Evolutionary conservation across 1,284 basidiomycete species (phyloP).

Genomic region (Apiotrichum mycotoxinovorans): DNA sequence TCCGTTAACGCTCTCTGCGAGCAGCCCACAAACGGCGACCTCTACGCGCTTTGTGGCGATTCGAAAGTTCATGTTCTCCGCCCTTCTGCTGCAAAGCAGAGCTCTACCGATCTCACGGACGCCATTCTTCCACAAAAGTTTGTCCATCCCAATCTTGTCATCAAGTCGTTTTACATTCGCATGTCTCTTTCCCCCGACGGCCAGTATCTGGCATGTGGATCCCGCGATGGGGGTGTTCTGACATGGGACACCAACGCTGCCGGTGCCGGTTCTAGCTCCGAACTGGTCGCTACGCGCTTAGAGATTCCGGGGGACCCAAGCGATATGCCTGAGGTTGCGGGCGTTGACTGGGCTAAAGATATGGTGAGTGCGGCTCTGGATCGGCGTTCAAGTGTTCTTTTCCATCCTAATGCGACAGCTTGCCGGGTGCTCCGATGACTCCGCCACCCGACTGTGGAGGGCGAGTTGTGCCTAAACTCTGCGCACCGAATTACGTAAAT

Average conservation of each 20-base stretch:
- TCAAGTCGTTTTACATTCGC: conserved; percentile 43
- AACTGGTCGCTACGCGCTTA: background rate
- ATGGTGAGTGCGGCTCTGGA: conserved; percentile 31
- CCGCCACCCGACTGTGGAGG: conserved; percentile 43
- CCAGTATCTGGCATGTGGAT: conserved; percentile 40
- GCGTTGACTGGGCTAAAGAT: conserved; percentile 48
- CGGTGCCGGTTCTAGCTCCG: too few species aligned
- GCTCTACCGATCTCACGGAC: conserved; percentile 2
- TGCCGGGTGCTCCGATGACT: conserved; percentile 44
- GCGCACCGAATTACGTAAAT: background rate
- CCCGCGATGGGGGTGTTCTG: conserved; percentile 39
- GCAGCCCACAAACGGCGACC: conserved; percentile 37
- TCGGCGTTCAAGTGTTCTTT: background rate
- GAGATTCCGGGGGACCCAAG: background rate
- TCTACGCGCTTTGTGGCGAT: conserved; percentile 41
- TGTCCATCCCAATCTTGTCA: conserved; percentile 37
- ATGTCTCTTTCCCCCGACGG: conserved; percentile 44
- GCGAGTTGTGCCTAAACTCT: background rate
- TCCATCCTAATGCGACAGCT: conserved; percentile 24
- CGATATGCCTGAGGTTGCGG: conserved; percentile 33
- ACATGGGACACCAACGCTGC: conserved; percentile 34
- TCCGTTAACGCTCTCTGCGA: conserved; percentile 43
- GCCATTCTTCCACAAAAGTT: conserved; percentile 36
- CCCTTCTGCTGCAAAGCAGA: conserved; percentile 24
- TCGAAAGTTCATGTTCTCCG: conserved; percentile 41